Evolutionary conservation across 2,329 filamentous ascomycete genomes (phyloP).

Genomic region (Bipolaris cookei): DNA sequence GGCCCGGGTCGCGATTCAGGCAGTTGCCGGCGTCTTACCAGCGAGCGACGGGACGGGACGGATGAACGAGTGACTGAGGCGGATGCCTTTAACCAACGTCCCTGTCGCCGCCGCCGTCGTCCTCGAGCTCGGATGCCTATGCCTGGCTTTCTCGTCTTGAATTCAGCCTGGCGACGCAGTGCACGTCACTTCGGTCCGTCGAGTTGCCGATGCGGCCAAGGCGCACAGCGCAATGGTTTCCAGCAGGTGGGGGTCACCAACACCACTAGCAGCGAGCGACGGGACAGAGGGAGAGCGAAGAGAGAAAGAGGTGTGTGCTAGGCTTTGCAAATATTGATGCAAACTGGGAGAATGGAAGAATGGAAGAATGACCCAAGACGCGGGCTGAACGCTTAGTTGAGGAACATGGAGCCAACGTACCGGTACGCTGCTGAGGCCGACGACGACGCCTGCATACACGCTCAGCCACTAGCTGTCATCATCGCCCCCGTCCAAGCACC

Average conservation of each 20-base stretch:
- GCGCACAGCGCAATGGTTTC: constrained; percentile 15
- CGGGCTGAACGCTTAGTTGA: constrained; percentile 16
- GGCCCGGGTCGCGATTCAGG: constrained; percentile 30
- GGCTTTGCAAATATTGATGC: background rate
- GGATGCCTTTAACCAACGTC: constrained; percentile 12
- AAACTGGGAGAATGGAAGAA: background rate
- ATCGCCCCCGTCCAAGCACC: constrained; percentile 2
- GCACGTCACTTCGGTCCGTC: constrained; percentile 30
- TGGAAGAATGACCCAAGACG: constrained; percentile 4
- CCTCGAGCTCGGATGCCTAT: background rate
- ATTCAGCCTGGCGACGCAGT: constrained; percentile 33
- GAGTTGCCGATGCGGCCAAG: constrained; percentile 16
- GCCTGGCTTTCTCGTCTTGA: constrained; percentile 8
- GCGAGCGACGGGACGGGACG: constrained; percentile 5
- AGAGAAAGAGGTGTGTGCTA: background rate
- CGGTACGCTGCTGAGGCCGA: constrained; percentile 29
- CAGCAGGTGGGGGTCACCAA: constrained; percentile 6
- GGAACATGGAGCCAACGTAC: constrained; percentile 19
- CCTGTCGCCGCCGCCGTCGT: background rate
- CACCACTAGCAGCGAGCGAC: constrained; percentile 14
- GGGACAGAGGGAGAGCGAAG: background rate
- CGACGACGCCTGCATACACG: constrained; percentile 20
- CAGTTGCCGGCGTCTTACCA: constrained; percentile 22
- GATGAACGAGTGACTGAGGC: constrained; percentile 17
- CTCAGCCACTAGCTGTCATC: constrained; percentile 29